Evolutionary conservation across 108 stramenopile species (phyloP).

Genomic region (Ochromonas danica): DNA sequence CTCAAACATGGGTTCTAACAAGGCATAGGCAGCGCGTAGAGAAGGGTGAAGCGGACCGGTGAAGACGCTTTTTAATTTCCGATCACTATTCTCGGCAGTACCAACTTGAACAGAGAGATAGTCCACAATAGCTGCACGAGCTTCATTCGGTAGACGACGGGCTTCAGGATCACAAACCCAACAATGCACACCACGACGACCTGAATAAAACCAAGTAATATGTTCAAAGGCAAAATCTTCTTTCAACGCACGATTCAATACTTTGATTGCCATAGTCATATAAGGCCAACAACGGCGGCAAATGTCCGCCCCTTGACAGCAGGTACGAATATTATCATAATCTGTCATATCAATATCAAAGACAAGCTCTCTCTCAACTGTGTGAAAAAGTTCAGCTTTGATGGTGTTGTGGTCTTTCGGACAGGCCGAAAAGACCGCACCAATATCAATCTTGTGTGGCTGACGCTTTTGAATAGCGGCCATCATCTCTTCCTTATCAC

Average conservation of each 20-base stretch:
- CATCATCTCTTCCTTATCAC: constrained; percentile 59
- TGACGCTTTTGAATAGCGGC: constrained; percentile 69
- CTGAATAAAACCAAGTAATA: constrained; percentile 95
- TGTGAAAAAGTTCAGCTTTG: constrained; percentile 69
- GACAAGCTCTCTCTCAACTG: constrained; percentile 91
- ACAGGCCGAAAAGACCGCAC: constrained; percentile 84
- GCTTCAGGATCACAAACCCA: constrained; percentile 95
- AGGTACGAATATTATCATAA: constrained; percentile 93
- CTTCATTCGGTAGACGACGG: constrained; percentile 81
- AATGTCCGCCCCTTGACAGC: constrained; percentile 70
- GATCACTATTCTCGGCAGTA: constrained; percentile 53
- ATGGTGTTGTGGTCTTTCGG: constrained; percentile 49
- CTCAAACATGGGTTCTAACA: constrained; percentile 89
- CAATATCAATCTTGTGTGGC: constrained; percentile 99
- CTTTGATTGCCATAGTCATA: constrained; percentile 92
- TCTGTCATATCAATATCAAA: constrained; percentile 99
- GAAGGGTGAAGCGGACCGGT: constrained; percentile 82
- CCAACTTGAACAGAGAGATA: constrained; percentile 83
- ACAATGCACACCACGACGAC: constrained; percentile 98
- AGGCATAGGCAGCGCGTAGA: constrained; percentile 71
- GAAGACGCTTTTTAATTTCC: constrained; percentile 58
- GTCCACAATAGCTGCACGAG: constrained; percentile 81
- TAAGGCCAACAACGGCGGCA: constrained; percentile 81
- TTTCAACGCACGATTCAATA: constrained; percentile 68
- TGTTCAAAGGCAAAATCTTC: constrained; percentile 96